phyloP scores from a whole-genome alignment of 495 filamentous ascomycete species.

The Cudoniella acicularis region DNA sequence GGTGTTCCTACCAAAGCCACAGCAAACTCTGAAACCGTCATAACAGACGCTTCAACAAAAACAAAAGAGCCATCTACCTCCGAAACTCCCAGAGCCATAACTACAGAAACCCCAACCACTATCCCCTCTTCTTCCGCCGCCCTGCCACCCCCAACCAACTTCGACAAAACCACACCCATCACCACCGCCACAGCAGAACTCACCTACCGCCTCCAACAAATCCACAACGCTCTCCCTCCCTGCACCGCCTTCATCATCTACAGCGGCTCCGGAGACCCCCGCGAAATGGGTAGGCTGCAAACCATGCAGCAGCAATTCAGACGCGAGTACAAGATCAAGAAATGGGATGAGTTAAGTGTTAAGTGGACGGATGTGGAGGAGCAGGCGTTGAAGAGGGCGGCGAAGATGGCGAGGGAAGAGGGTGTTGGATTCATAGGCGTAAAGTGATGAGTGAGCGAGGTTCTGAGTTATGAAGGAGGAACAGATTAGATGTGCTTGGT shows the following conservation, averaged over 20 bases:
- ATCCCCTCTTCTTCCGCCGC: background rate
- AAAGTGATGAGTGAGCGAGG: slow-evolving; percentile 47
- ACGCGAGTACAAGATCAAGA: slow-evolving; percentile 70
- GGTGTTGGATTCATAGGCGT: slow-evolving; percentile 82
- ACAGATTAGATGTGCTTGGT: too few relatives aligned
- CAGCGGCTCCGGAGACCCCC: slow-evolving; percentile 83
- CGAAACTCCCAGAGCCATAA: background rate
- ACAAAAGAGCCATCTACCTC: background rate
- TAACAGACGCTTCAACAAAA: background rate
- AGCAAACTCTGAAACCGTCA: background rate
- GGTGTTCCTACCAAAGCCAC: background rate
- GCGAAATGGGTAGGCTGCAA: slow-evolving; percentile 70
- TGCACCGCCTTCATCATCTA: slow-evolving; percentile 88
- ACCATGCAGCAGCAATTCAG: slow-evolving; percentile 68
- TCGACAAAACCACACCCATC: slow-evolving; percentile 30
- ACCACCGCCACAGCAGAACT: slow-evolving; percentile 49
- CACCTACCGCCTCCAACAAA: slow-evolving; percentile 53
- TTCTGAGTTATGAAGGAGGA: too few relatives aligned
- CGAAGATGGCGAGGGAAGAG: slow-evolving; percentile 57
- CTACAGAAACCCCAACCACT: background rate
- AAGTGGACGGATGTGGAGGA: slow-evolving; percentile 91
- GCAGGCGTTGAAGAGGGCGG: slow-evolving; percentile 69
- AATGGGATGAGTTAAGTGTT: slow-evolving; percentile 84
- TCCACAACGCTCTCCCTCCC: slow-evolving; percentile 72
- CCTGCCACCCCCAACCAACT: slow-evolving; percentile 1